Evolutionary conservation across 2,329 filamentous ascomycete genomes (phyloP).

Genomic region (Sordariomycetes sp.): DNA sequence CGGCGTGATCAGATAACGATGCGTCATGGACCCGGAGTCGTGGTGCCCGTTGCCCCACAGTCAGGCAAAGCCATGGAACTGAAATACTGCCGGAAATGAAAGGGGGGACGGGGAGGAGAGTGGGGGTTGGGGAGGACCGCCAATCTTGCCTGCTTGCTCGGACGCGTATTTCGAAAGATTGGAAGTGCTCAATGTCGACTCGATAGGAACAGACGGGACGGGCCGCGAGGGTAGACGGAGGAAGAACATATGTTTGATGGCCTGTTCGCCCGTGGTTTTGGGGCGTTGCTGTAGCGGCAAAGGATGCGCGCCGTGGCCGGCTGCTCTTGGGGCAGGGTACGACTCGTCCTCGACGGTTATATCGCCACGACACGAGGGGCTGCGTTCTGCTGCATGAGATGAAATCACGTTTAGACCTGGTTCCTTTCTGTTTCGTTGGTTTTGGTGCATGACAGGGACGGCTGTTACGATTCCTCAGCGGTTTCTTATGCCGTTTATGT

Average conservation of each 20-base stretch:
- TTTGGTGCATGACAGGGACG: conserved; percentile 37
- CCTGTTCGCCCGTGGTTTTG: not conserved
- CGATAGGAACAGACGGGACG: not conserved
- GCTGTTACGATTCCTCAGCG: conserved; percentile 29
- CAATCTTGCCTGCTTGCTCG: not conserved
- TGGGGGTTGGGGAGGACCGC: not conserved
- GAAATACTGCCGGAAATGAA: not conserved
- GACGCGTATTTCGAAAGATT: conserved; percentile 1
- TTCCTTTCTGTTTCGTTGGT: conserved; percentile 14
- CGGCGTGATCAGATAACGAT: not conserved
- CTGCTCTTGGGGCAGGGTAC: not conserved
- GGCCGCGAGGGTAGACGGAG: conserved; percentile 1
- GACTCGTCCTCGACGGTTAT: not conserved
- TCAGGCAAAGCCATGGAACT: not conserved
- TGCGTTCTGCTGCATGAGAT: conserved; percentile 22
- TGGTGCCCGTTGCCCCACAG: not conserved
- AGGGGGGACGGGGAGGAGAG: not conserved
- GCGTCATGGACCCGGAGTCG: not conserved
- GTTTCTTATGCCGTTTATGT: conserved; percentile 14
- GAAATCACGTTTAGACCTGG: conserved; percentile 33
- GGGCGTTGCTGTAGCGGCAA: conserved; percentile 1
- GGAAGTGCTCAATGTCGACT: conserved; percentile 2
- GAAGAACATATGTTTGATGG: not conserved
- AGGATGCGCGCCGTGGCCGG: not conserved
- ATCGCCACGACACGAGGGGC: conserved; percentile 12